These are phyloP conservation scores for Penicillium sp. DNA, from an alignment of 2,329 filamentous ascomycete species.

Conservation along the genomic window DNA sequence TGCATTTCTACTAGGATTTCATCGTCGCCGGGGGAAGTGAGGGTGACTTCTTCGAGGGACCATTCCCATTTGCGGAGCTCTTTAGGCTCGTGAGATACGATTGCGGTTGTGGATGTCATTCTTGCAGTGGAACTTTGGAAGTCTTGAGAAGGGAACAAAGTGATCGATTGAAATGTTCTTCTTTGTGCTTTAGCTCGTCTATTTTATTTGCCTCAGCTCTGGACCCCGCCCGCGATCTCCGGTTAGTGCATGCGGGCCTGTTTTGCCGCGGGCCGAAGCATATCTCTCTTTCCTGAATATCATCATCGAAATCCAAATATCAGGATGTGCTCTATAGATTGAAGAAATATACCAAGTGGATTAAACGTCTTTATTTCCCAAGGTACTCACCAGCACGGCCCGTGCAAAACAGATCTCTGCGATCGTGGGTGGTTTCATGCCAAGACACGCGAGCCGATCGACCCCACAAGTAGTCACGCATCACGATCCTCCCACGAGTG, in stretches of 20 bases:
- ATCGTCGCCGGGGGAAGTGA: slow-evolving; percentile 1
- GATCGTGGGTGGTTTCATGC: background rate
- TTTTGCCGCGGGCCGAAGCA: background rate
- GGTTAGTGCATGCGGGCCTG: background rate
- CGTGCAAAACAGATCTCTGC: background rate
- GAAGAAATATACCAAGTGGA: too few relatives aligned
- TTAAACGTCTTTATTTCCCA: background rate
- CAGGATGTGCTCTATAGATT: too few relatives aligned
- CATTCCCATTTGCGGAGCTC: slow-evolving; percentile 2
- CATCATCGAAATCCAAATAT: too few relatives aligned
- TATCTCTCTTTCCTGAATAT: background rate
- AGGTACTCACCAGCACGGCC: background rate
- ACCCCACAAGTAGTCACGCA: too few relatives aligned
- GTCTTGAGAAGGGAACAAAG: background rate
- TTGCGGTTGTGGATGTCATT: slow-evolving; percentile 4
- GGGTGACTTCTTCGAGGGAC: slow-evolving; percentile 5
- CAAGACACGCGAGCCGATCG: background rate
- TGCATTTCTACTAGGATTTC: slow-evolving; percentile 19
- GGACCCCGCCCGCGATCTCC: background rate
- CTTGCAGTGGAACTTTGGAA: background rate
- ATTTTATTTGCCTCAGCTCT: background rate
- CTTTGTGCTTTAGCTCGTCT: background rate
- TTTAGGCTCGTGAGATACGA: slow-evolving; percentile 2
- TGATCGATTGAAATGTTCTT: background rate
- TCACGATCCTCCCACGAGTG: too few relatives aligned